Percentiles rank a stretch among this genome's conserved stretches.
phyloP scores from a whole-genome alignment of 495 filamentous ascomycete species.

The Penicillium cinerascens region DNA sequence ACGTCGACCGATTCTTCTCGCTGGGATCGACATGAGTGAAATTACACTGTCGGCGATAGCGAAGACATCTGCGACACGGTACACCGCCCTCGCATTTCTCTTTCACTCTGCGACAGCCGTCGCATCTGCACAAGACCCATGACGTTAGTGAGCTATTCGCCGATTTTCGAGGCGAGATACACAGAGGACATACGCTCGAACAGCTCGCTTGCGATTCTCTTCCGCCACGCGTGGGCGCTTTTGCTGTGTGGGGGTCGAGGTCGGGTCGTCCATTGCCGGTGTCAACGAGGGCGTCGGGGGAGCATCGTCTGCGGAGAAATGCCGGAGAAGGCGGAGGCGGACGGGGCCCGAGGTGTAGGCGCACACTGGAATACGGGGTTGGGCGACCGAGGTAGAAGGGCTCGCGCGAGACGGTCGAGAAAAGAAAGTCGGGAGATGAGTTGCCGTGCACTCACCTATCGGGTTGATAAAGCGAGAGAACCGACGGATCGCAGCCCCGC shows the following conservation, averaged over 20 bases:
- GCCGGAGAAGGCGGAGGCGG: slow-evolving; percentile 11
- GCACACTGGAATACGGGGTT: neutral
- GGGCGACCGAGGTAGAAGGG: neutral
- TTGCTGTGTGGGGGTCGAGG: slow-evolving; percentile 26
- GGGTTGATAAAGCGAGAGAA: slow-evolving; percentile 7
- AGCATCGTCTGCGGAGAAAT: slow-evolving; percentile 26
- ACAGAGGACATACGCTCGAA: slow-evolving; percentile 35
- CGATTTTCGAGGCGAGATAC: neutral
- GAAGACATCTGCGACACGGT: slow-evolving; percentile 48
- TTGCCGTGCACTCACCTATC: slow-evolving; percentile 9
- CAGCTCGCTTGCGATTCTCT: slow-evolving; percentile 49
- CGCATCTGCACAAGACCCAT: slow-evolving; percentile 31
- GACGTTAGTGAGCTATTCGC: slow-evolving; percentile 6
- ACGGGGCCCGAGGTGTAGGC: slow-evolving; percentile 1
- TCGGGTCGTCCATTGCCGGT: slow-evolving; percentile 27
- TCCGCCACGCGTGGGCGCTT: slow-evolving; percentile 48
- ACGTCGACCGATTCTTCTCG: slow-evolving; percentile 37
- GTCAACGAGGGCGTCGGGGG: slow-evolving; percentile 21
- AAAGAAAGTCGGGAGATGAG: neutral
- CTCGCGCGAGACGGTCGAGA: neutral
- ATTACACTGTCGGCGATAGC: slow-evolving; percentile 47
- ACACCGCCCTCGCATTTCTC: slow-evolving; percentile 52
- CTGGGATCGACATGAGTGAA: slow-evolving; percentile 44
- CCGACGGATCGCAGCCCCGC: slow-evolving; percentile 16
- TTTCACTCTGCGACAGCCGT: slow-evolving; percentile 48